Conservation (phyloP, 257 asterid genomes). For the Salvia miltiorrhiza region DNA sequence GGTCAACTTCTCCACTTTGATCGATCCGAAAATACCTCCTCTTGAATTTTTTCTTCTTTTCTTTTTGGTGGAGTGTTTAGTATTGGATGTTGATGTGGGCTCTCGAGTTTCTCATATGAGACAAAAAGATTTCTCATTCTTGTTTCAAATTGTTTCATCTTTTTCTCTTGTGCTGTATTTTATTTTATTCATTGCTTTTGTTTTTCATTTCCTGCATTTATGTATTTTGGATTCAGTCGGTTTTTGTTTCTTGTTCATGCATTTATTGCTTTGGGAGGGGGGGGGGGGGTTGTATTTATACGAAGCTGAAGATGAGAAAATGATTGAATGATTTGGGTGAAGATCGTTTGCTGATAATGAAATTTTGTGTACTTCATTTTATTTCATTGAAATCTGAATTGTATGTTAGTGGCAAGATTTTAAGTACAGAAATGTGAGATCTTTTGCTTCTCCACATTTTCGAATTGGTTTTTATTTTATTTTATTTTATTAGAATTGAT, state of each 20-base stretch:
- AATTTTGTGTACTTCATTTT: neutral
- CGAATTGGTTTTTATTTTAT: neutral
- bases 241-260: neutral
- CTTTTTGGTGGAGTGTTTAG: conserved; percentile 10
- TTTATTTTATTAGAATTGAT: neutral
- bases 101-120: conserved; percentile 18
- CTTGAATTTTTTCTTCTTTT: conserved; percentile 17
- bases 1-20: conserved; percentile 92
- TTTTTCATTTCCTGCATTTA: neutral
- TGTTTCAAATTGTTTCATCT: conserved; percentile 15
- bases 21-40: conserved; percentile 51
- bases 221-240: neutral
- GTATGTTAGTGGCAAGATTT: neutral
- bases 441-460: neutral
- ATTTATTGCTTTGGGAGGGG: neutral
- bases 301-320: neutral
- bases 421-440: neutral
- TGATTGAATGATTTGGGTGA: conserved; percentile 1
- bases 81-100: conserved; percentile 24
- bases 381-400: too few relatives aligned
- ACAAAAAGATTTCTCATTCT: conserved; percentile 25
- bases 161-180: conserved; percentile 6
- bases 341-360: neutral
- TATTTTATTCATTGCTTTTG: conserved; percentile 18
- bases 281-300: neutral